phyloP scores from a whole-genome alignment of 2,329 filamentous ascomycete genomes.

The Fusarium concolor region DNA sequence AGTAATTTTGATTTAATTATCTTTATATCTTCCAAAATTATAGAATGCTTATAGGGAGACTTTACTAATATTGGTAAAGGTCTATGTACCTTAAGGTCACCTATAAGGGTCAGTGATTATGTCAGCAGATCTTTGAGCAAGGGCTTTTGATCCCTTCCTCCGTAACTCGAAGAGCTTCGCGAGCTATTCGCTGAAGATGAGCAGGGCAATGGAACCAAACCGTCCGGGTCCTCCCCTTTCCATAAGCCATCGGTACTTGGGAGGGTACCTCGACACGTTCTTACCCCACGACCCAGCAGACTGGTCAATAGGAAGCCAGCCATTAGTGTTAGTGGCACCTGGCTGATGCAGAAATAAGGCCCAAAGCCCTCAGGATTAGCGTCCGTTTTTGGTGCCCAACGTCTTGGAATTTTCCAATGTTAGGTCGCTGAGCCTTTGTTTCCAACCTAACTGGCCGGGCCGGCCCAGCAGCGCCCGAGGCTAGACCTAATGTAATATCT shows the following conservation, averaged over 20 bases:
- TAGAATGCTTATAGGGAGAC: too few relatives aligned
- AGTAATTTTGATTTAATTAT: too few relatives aligned
- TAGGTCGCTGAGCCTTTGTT: conserved; percentile 32
- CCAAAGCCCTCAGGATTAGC: conserved; percentile 40
- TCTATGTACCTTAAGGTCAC: too few relatives aligned
- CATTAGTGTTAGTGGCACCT: conserved; percentile 40
- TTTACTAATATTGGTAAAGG: too few relatives aligned
- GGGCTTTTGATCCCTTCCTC: too few relatives aligned
- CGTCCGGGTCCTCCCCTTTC: conserved; percentile 7
- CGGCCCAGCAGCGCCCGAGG: conserved; percentile 44
- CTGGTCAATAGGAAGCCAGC: conserved; percentile 46
- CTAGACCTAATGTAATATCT: conserved; percentile 38
- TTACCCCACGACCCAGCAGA: conserved; percentile 39
- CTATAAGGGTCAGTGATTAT: too few relatives aligned
- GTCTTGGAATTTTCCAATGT: conserved; percentile 27
- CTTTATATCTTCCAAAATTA: too few relatives aligned
- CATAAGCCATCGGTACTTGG: conserved; percentile 24
- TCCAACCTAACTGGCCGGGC: conserved; percentile 40
- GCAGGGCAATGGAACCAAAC: conserved; percentile 7
- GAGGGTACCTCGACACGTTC: conserved; percentile 24
- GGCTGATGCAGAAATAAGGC: conserved; percentile 43
- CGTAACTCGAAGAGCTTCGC: conserved; percentile 4
- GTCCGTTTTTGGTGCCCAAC: conserved; percentile 48
- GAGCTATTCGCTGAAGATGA: conserved; percentile 20
- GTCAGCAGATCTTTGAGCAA: too few relatives aligned